Conservation (phyloP, 345 rosid species). For the Populus euphratica region DNA sequence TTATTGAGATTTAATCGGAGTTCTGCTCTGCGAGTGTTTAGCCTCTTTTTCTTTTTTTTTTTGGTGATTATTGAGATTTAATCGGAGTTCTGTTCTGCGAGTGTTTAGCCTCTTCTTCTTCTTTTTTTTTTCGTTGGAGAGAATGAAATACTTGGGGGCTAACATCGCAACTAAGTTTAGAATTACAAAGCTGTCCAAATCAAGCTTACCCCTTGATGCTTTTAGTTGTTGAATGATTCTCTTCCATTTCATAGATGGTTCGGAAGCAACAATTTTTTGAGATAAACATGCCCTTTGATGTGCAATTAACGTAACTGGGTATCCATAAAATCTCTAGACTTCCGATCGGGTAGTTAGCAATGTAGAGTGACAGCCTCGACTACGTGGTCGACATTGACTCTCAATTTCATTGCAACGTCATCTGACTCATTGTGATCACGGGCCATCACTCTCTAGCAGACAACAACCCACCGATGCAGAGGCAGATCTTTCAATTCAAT, state of each 20-base stretch:
- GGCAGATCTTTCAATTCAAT: background rate
- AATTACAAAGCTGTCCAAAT: background rate
- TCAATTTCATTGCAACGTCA: background rate
- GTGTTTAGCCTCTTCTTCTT: too few relatives aligned
- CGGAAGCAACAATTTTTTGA: background rate
- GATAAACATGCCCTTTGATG: background rate
- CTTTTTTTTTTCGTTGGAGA: too few relatives aligned
- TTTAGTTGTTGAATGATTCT: background rate
- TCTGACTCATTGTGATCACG: background rate
- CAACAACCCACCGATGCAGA: background rate
- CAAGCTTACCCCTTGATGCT: background rate
- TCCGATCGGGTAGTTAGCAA: background rate
- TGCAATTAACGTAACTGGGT: background rate
- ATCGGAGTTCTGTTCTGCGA: too few relatives aligned
- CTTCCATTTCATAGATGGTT: background rate
- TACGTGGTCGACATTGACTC: background rate
- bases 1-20: background rate
- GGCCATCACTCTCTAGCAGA: background rate
- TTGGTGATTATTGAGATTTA: too few relatives aligned
- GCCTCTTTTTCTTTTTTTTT: too few relatives aligned
- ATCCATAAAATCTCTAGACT: background rate
- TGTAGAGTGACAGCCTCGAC: background rate
- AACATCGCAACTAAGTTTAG: background rate
- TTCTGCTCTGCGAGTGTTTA: too few relatives aligned
- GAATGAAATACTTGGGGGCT: background rate